Evolutionary conservation across 1,139 yeast species (phyloP), one percentile per base, ranked within the genome.

Genomic region (Meyerozyma sp.): DNA sequence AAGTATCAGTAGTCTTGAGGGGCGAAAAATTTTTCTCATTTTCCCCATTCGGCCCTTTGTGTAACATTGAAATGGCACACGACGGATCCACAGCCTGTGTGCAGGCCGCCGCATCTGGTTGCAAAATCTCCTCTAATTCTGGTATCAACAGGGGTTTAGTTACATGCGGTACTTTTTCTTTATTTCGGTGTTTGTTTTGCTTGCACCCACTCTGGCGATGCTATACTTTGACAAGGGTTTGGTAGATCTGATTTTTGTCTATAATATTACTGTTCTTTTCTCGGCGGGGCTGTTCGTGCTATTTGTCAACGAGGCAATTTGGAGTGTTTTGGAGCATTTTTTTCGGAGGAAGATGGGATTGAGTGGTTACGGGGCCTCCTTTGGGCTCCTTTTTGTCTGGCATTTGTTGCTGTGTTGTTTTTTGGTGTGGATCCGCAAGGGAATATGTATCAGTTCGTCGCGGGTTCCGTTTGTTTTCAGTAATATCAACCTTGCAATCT

Each of bases 1-100:
- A 34, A 34, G 8, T 34, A 20, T 20, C 14, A 34, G 27, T 11
- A 21, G 25, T 27, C 29, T 27, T 27, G 29, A 21, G 37, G 26
- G 37, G 26, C 26, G 37, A 34, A 34, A 34, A 34, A 34, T 34
- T 34, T 21, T 34, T 34, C 37, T 11, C 37, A 18, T 18, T 34
- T 20, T n/a, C 37, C 26, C 37, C 11, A 18, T 34, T 21, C 8
- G 36, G 36, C 37, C 37, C 37, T 34, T 34, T 34, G 37, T 34
- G 37, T 34, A 34, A 34, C 37, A 18, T 34, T 34, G 37, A 11
- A 5, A 5, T 9, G 10, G 34, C 37, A 34, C 37, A 34, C 37
- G 37, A 34, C 37, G 18, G 16, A 34, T 20, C 14, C 26, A 21
- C 26, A 21, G 37, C 20, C 26, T 34, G 37, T 21, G 26, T 10